Conservation (phyloP, 495 filamentous ascomycete species). For the Xylaria nigripes region DNA sequence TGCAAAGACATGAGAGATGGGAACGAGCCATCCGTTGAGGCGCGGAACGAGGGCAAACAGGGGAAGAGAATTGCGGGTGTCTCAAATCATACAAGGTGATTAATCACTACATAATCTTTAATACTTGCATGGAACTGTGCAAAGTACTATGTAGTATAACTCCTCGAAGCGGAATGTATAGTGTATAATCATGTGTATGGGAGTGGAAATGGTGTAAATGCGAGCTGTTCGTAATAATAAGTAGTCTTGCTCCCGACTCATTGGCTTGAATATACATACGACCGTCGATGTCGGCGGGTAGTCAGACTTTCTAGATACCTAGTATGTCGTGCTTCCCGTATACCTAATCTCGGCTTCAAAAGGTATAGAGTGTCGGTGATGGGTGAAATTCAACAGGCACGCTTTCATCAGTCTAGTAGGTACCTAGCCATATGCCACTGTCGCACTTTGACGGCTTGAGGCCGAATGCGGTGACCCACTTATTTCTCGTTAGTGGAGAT, state of each 20-base stretch:
- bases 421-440: too few relatives aligned
- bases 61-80: background rate
- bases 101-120: background rate
- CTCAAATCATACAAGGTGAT: background rate
- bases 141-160: background rate
- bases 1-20: conserved; percentile 9
- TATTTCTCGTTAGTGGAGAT: background rate
- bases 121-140: background rate
- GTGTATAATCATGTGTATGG: background rate
- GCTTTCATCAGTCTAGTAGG: too few relatives aligned
- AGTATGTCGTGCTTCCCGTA: too few relatives aligned
- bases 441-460: background rate
- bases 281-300: too few relatives aligned
- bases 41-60: background rate
- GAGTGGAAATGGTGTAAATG: background rate
- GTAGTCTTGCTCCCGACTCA: too few relatives aligned
- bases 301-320: too few relatives aligned
- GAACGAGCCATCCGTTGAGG: background rate
- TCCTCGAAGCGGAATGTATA: too few relatives aligned
- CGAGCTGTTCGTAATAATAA: too few relatives aligned
- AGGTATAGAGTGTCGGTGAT: too few relatives aligned
- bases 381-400: too few relatives aligned
- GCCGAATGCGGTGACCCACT: background rate
- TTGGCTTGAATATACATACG: too few relatives aligned
- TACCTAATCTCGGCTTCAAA: too few relatives aligned